Evolutionary conservation across 345 rosid species (phyloP).

Genomic region (Lepidium sativum): DNA sequence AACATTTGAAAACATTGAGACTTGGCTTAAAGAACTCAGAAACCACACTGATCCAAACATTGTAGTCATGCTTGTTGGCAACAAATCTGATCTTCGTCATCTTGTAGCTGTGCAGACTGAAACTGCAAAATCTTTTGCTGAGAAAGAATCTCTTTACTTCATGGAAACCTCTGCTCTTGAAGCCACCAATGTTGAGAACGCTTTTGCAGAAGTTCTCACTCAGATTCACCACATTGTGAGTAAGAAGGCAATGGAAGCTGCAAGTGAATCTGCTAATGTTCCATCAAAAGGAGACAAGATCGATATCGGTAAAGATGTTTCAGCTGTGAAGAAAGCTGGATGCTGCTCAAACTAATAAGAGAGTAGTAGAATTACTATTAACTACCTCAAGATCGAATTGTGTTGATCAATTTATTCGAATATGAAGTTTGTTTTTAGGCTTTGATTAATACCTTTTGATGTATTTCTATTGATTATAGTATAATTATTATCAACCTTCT

Average conservation of each 20-base stretch:
- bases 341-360: slow-evolving; percentile 26
- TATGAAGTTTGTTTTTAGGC: slow-evolving; percentile 15
- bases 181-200: slow-evolving; percentile 42
- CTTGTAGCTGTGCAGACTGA: slow-evolving; percentile 45
- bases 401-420: background rate
- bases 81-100: slow-evolving; percentile 49
- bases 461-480: background rate
- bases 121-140: slow-evolving; percentile 39
- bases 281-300: slow-evolving; percentile 32
- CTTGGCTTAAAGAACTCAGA: slow-evolving; percentile 45
- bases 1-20: slow-evolving; percentile 42
- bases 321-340: slow-evolving; percentile 32
- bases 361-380: slow-evolving; percentile 8
- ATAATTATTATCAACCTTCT: background rate
- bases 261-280: slow-evolving; percentile 18
- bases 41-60: slow-evolving; percentile 51
- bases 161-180: slow-evolving; percentile 54
- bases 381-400: slow-evolving; percentile 19
- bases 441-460: background rate
- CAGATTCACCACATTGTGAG: slow-evolving; percentile 44
- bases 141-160: slow-evolving; percentile 42
- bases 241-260: slow-evolving; percentile 41
- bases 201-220: slow-evolving; percentile 42
- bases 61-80: slow-evolving; percentile 48
- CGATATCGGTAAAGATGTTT: slow-evolving; percentile 33